Evolutionary conservation across 805 yeast genomes (phyloP).

Genomic region (Saccharomycopsis sp.): DNA sequence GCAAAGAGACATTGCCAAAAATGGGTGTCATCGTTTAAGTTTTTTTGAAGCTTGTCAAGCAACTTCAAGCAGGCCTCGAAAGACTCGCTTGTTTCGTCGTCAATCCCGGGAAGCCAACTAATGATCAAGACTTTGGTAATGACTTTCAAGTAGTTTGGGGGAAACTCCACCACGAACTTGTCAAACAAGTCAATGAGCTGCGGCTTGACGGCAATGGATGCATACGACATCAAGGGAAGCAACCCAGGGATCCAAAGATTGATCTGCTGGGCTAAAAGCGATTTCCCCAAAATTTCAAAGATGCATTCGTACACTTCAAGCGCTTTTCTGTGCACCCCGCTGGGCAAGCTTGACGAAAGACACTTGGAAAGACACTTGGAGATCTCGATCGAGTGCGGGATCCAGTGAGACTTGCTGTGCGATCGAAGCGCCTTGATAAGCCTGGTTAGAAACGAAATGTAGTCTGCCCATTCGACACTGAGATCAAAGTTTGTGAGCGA

Average conservation of each 20-base stretch:
- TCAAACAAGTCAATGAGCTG: slow-evolving; percentile 56
- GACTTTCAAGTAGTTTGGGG: slow-evolving; percentile 39
- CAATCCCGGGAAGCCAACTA: slow-evolving; percentile 77
- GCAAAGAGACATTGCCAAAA: slow-evolving; percentile 84
- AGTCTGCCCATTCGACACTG: slow-evolving; percentile 96
- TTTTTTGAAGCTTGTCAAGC: slow-evolving; percentile 48
- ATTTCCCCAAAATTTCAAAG: slow-evolving; percentile 53
- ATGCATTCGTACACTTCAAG: slow-evolving; percentile 66
- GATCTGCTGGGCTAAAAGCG: slow-evolving; percentile 45
- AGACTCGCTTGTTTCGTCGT: slow-evolving; percentile 84
- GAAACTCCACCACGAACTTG: slow-evolving; percentile 43
- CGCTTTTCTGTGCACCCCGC: slow-evolving; percentile 92
- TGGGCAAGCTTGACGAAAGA: slow-evolving; percentile 71
- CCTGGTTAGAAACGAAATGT: slow-evolving; percentile 78
- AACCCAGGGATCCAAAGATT: slow-evolving; percentile 86
- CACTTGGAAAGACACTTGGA: slow-evolving; percentile 72
- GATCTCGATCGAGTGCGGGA: slow-evolving; percentile 58
- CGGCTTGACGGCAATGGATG: slow-evolving; percentile 82
- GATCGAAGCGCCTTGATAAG: slow-evolving; percentile 61
- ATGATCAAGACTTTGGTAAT: slow-evolving; percentile 63
- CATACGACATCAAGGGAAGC: slow-evolving; percentile 81
- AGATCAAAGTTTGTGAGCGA: slow-evolving; percentile 70
- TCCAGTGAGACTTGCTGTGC: slow-evolving; percentile 36
- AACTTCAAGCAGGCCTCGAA: slow-evolving; percentile 52
- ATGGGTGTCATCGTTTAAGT: slow-evolving; percentile 55